Evolutionary conservation across 2,329 filamentous ascomycete genomes (phyloP).

Genomic region (Cladophialophora yegresii): DNA sequence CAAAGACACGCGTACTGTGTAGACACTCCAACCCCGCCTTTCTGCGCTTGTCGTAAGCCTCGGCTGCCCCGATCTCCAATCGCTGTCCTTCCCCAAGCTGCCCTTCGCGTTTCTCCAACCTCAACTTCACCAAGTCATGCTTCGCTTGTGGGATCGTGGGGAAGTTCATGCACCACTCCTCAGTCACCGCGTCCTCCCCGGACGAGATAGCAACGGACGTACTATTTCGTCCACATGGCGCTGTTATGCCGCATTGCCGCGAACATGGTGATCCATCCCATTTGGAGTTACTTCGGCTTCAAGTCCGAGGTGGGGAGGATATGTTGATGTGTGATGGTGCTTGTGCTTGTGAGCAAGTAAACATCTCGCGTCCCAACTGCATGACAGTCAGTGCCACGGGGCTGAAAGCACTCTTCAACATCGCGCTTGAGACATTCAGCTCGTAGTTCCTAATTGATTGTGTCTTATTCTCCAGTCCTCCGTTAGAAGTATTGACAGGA

Average conservation of each 20-base stretch:
- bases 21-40: neutral
- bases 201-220: neutral
- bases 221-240: neutral
- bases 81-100: neutral
- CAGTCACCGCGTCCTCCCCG: neutral
- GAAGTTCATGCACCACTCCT: neutral
- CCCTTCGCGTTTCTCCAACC: neutral
- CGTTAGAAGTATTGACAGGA: neutral
- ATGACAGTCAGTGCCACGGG: neutral
- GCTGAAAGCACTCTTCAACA: neutral
- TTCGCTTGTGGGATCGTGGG: neutral
- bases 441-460: neutral
- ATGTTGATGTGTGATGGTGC: neutral
- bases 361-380: neutral
- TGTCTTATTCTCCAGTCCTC: neutral
- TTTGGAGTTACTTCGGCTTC: constrained; percentile 8
- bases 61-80: constrained; percentile 1
- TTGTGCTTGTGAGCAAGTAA: neutral
- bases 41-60: neutral
- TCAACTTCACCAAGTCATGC: neutral
- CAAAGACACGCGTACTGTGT: no score
- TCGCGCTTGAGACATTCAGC: neutral
- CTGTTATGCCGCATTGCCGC: neutral
- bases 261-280: constrained; percentile 1
- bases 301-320: neutral